phyloP scores from a whole-genome alignment of 352 stramenopile species.

The Phytophthora sp. region DNA sequence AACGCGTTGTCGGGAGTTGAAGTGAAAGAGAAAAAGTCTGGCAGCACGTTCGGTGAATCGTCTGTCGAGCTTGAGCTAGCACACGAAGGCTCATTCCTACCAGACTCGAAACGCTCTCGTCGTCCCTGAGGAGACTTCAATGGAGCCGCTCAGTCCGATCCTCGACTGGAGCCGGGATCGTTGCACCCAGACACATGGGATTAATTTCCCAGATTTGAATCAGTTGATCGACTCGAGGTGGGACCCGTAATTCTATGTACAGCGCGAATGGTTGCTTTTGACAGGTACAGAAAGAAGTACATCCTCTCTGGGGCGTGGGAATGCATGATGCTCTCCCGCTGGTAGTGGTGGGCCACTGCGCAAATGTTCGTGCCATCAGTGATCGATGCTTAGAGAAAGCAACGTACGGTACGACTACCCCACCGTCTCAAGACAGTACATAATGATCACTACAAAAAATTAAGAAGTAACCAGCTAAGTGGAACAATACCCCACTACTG shows the following conservation, averaged over 20 bases:
- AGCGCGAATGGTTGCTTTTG: too few relatives aligned
- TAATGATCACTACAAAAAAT: background rate
- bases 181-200: slow-evolving; percentile 38
- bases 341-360: too few relatives aligned
- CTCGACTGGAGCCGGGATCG: slow-evolving; percentile 15
- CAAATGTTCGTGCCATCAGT: background rate
- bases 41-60: slow-evolving; percentile 1
- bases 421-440: too few relatives aligned
- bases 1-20: background rate
- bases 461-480: too few relatives aligned
- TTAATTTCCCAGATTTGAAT: slow-evolving; percentile 32
- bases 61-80: background rate
- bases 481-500: background rate
- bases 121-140: slow-evolving; percentile 3
- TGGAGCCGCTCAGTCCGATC: slow-evolving; percentile 19
- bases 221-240: slow-evolving; percentile 33
- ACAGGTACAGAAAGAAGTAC: too few relatives aligned
- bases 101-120: background rate
- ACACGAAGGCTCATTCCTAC: background rate
- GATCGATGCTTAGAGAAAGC: slow-evolving; percentile 14
- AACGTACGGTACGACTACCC: too few relatives aligned
- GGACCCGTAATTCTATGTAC: too few relatives aligned
- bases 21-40: too few relatives aligned
- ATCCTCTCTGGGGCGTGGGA: too few relatives aligned
- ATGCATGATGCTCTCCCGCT: too few relatives aligned